These are phyloP conservation scores for Mucuna pruriens DNA, from an alignment of 306 rosid species.

Conservation along the genomic window DNA sequence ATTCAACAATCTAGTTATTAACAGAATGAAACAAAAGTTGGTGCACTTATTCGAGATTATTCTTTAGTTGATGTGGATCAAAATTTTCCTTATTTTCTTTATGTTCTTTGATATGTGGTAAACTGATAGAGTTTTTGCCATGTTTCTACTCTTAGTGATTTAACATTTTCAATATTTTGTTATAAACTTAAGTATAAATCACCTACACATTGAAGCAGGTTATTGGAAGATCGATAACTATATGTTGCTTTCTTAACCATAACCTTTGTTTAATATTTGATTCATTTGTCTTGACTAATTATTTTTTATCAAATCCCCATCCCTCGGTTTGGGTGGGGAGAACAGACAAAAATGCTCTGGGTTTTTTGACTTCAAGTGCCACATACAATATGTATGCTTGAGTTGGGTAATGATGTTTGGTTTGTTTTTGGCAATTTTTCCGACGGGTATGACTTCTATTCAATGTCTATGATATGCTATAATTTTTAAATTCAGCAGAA, in stretches of 20 bases:
- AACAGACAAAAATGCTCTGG: conserved; percentile 77
- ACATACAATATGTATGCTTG: conserved; percentile 86
- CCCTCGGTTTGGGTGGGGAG: conserved; percentile 24
- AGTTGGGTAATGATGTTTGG: conserved; percentile 87
- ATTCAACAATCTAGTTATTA: conserved; percentile 21
- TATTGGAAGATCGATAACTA: background rate
- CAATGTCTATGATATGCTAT: background rate
- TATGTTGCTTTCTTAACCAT: background rate
- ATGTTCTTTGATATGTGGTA: background rate
- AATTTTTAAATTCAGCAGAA: background rate
- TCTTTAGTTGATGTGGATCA: background rate
- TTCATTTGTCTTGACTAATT: conserved; percentile 21
- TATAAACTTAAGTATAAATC: background rate
- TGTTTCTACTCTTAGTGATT: conserved; percentile 7
- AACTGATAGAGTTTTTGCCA: background rate
- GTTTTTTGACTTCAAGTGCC: conserved; percentile 89
- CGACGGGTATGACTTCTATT: conserved; percentile 60
- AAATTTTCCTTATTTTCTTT: background rate
- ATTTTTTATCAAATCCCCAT: conserved; percentile 19
- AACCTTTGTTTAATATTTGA: background rate
- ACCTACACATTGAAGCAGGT: background rate
- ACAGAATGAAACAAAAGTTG: conserved; percentile 3
- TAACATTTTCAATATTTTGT: background rate
- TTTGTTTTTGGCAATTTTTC: conserved; percentile 73
- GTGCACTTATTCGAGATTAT: background rate